Percentiles rank a stretch among this genome's conserved stretches.
Evolutionary conservation across 768 basidiomycete species (phyloP).

Genomic region (Psilocybe sp.): DNA sequence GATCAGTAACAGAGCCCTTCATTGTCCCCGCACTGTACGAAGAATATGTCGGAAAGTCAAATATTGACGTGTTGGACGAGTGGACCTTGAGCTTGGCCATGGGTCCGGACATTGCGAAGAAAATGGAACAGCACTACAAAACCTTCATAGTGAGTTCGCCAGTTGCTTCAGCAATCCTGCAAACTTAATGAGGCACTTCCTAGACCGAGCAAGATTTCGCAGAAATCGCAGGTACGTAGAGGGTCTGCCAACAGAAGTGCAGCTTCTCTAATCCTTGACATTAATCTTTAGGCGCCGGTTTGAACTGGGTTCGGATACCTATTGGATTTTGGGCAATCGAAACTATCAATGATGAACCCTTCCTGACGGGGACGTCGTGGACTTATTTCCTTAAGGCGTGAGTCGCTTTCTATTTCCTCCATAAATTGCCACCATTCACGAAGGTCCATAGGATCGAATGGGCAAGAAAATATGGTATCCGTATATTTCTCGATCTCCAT

Average conservation of each 20-base stretch:
- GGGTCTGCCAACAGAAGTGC: background rate
- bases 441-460: slow-evolving; percentile 57
- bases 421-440: slow-evolving; percentile 2
- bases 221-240: slow-evolving; percentile 29
- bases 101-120: slow-evolving; percentile 59
- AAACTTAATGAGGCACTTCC: slow-evolving; percentile 1
- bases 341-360: slow-evolving; percentile 72
- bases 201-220: slow-evolving; percentile 36
- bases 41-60: slow-evolving; percentile 45
- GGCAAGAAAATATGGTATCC: slow-evolving; percentile 91
- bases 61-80: slow-evolving; percentile 58
- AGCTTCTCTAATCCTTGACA: slow-evolving; percentile 52
- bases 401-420: slow-evolving; percentile 12
- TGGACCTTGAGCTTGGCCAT: slow-evolving; percentile 73
- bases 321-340: slow-evolving; percentile 90
- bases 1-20: slow-evolving; percentile 70
- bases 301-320: slow-evolving; percentile 86
- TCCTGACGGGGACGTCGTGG: slow-evolving; percentile 77
- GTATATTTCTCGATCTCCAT: slow-evolving; percentile 83
- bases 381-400: slow-evolving; percentile 52
- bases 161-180: background rate
- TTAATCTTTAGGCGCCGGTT: slow-evolving; percentile 54
- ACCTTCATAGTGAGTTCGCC: slow-evolving; percentile 70
- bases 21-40: slow-evolving; percentile 70
- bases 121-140: slow-evolving; percentile 78